These are phyloP conservation scores for Ceriops zippeliana DNA, from an alignment of 345 rosid genomes.

Conservation along the genomic window DNA sequence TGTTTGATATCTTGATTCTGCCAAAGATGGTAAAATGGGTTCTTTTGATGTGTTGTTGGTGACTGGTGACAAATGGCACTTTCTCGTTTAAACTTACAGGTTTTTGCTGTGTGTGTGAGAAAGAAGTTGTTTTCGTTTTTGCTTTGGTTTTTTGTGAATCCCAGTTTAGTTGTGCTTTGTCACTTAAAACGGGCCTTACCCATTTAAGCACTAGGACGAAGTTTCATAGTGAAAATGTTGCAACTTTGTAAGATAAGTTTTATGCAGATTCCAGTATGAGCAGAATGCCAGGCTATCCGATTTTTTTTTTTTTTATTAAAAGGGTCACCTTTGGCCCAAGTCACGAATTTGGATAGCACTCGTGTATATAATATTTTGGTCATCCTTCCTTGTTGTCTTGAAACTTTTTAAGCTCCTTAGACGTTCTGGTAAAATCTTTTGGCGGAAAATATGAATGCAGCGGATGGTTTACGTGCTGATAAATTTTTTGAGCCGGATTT, in stretches of 20 bases:
- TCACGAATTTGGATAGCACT: not conserved
- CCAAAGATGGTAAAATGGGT: not conserved
- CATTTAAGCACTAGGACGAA: no score
- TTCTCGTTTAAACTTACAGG: not conserved
- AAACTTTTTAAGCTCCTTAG: no score
- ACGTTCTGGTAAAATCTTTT: not conserved
- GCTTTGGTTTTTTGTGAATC: not conserved
- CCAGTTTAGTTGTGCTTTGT: not conserved
- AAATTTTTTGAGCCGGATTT: slow-evolving; percentile 89
- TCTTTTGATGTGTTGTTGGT: not conserved
- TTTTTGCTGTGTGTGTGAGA: not conserved
- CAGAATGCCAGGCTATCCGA: not conserved
- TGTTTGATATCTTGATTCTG: no score
- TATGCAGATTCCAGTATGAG: no score
- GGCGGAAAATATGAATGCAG: slow-evolving; percentile 36
- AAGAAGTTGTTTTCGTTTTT: not conserved
- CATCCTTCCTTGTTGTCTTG: not conserved
- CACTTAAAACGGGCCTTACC: not conserved
- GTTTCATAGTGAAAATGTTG: no score
- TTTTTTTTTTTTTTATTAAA: not conserved
- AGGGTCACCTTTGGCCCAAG: not conserved
- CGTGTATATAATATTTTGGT: not conserved
- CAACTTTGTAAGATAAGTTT: no score
- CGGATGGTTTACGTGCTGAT: slow-evolving; percentile 97
- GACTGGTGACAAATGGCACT: not conserved